A percentile compares a stretch with the other conserved stretches of the same genome.
Evolutionary conservation across 2,329 filamentous ascomycete genomes (phyloP).

Genomic region (Penicillium sp.): DNA sequence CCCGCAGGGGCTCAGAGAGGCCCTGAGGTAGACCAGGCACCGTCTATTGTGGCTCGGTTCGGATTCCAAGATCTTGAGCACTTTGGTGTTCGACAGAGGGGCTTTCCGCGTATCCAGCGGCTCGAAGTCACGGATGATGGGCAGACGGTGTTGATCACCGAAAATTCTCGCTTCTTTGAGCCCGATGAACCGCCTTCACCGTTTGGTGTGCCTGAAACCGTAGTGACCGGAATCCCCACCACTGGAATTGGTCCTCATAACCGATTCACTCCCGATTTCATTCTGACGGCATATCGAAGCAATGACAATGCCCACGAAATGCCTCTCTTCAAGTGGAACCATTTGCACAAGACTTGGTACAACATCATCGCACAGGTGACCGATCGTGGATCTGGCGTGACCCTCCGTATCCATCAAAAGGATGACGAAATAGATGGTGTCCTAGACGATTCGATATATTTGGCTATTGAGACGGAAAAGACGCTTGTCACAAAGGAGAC

Average conservation of each 20-base stretch:
- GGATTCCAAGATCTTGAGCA: conserved; percentile 59
- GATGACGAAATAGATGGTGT: conserved; percentile 28
- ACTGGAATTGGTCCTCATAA: conserved; percentile 54
- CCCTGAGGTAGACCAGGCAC: conserved; percentile 44
- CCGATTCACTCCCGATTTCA: conserved; percentile 38
- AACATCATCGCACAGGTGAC: conserved; percentile 45
- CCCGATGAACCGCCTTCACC: conserved; percentile 45
- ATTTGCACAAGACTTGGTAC: conserved; percentile 41
- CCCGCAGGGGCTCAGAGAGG: conserved; percentile 46
- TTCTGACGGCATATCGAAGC: conserved; percentile 55
- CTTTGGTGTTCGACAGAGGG: conserved; percentile 60
- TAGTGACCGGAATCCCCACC: conserved; percentile 62
- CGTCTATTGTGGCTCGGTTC: conserved; percentile 58
- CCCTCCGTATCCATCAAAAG: conserved; percentile 46
- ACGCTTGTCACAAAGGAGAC: conserved; percentile 46
- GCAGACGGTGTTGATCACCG: conserved; percentile 59
- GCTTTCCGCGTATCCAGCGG: conserved; percentile 57
- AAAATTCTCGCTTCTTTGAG: conserved; percentile 58
- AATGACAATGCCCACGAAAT: conserved; percentile 46
- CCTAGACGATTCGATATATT: conserved; percentile 25
- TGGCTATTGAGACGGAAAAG: conserved; percentile 40
- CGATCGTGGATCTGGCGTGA: conserved; percentile 40
- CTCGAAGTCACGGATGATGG: conserved; percentile 59
- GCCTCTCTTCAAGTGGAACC: conserved; percentile 1
- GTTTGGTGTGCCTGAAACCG: conserved; percentile 32